Conservation (phyloP, 371 early-diverging fungal genomes). For the Sporodiniella umbellata region DNA sequence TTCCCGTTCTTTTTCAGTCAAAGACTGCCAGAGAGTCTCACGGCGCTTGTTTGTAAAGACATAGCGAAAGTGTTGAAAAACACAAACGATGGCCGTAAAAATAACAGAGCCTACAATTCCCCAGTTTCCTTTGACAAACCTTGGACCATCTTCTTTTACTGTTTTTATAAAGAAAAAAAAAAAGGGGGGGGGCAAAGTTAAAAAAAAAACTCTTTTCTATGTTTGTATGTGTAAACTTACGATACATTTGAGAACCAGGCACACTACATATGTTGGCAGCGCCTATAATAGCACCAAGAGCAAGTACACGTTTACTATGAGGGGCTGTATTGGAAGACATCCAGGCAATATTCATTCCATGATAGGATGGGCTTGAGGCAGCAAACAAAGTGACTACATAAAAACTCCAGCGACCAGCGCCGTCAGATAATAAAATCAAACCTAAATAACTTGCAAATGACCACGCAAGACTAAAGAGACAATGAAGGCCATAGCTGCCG, state of each 20-base stretch:
- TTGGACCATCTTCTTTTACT: constrained; percentile 31
- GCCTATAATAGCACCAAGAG: constrained; percentile 24
- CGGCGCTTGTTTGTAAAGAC: constrained; percentile 25
- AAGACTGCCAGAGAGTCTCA: constrained; percentile 23
- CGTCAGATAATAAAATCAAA: constrained; percentile 34
- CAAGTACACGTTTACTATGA: constrained; percentile 23
- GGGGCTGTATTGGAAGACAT: constrained; percentile 29
- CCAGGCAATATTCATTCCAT: constrained; percentile 42
- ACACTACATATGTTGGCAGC: constrained; percentile 26
- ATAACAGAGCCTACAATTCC: constrained; percentile 24
- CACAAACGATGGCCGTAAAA: constrained; percentile 12
- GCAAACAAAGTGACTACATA: constrained; percentile 20
- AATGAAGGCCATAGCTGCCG: constrained; percentile 47
- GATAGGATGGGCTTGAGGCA: constrained; percentile 36
- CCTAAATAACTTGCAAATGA: constrained; percentile 39
- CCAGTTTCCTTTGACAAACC: constrained; percentile 32
- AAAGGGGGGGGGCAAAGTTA: too few species aligned
- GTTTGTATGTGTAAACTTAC: constrained; percentile 8
- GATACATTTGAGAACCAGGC: constrained; percentile 26
- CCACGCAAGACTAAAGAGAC: constrained; percentile 35
- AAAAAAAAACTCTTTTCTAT: background rate
- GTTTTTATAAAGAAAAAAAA: background rate
- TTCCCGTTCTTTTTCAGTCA: constrained; percentile 28
- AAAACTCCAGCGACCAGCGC: constrained; percentile 34
- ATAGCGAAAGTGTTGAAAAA: constrained; percentile 26